Evolutionary conservation across 345 rosid genomes (phyloP).

Genomic region (Cochlearia excelsa): DNA sequence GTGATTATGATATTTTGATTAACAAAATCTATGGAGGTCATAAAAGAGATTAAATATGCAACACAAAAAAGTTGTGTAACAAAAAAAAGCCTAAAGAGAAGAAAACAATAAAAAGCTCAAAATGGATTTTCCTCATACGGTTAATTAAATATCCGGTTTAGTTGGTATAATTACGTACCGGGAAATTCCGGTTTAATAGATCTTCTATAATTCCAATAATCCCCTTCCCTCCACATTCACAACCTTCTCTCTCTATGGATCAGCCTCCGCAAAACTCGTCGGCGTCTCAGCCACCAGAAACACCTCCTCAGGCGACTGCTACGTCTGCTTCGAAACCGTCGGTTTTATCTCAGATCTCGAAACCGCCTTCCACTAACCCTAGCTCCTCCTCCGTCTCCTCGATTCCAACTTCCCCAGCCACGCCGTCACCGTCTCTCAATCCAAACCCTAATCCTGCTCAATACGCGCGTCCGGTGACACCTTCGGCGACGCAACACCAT

Average conservation of each 20-base stretch:
- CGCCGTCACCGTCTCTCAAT: slow-evolving; percentile 24
- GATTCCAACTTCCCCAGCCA: slow-evolving; percentile 29
- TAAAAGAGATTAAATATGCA: too few species aligned
- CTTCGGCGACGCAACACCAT: slow-evolving; percentile 35
- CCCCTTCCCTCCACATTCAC: slow-evolving; percentile 34
- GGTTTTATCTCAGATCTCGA: slow-evolving; percentile 18
- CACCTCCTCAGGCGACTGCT: slow-evolving; percentile 22
- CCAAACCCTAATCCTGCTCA: slow-evolving; percentile 39
- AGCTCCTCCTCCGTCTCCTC: slow-evolving; percentile 27
- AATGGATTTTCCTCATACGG: neutral
- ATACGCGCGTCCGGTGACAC: slow-evolving; percentile 36
- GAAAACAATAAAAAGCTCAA: neutral
- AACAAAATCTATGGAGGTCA: too few species aligned
- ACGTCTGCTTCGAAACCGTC: slow-evolving; percentile 23
- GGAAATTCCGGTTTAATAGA: slow-evolving; percentile 12
- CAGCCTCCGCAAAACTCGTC: slow-evolving; percentile 33
- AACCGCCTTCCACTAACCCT: slow-evolving; percentile 22
- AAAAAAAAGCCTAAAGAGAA: neutral
- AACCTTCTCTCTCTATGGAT: slow-evolving; percentile 20
- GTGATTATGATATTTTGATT: slow-evolving; percentile 6
- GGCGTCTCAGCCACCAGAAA: slow-evolving; percentile 37
- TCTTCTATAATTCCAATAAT: slow-evolving; percentile 14
- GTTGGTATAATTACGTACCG: neutral
- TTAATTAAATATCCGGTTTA: slow-evolving; percentile 10
- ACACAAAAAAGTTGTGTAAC: too few species aligned